phyloP scores from a whole-genome alignment of 306 rosid species.

The Cucumis melo region DNA sequence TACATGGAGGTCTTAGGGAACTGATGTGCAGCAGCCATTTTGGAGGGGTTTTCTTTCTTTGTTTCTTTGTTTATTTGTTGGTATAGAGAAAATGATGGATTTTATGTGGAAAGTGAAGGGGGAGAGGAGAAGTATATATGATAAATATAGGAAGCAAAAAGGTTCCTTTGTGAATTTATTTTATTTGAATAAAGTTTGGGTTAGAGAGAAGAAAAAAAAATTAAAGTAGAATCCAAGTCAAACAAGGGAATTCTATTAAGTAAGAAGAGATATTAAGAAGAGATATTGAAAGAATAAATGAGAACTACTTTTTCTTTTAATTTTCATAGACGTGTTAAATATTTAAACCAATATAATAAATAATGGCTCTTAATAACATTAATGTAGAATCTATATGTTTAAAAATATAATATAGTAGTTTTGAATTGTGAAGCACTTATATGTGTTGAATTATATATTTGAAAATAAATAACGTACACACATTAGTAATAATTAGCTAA shows the following conservation, averaged over 20 bases:
- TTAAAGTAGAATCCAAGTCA: neutral
- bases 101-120: neutral
- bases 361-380: neutral
- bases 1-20: constrained; percentile 46
- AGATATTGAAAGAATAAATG: neutral
- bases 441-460: neutral
- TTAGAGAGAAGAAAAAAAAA: neutral
- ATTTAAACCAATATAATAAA: neutral
- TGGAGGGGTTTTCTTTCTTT: neutral
- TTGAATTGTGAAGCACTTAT: neutral
- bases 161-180: neutral
- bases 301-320: neutral
- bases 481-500: neutral
- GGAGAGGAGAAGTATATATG: neutral
- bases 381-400: neutral
- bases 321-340: neutral
- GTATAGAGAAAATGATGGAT: neutral
- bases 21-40: constrained; percentile 17
- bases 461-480: neutral
- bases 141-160: constrained; percentile 1
- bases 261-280: neutral
- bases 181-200: too few species aligned
- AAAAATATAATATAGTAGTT: too few species aligned
- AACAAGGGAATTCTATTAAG: neutral
- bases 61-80: too few species aligned